Base-by-base conservation (phyloP, 2,329 filamentous ascomycete species). In the Phyllosticta citrichinensis region DNA sequence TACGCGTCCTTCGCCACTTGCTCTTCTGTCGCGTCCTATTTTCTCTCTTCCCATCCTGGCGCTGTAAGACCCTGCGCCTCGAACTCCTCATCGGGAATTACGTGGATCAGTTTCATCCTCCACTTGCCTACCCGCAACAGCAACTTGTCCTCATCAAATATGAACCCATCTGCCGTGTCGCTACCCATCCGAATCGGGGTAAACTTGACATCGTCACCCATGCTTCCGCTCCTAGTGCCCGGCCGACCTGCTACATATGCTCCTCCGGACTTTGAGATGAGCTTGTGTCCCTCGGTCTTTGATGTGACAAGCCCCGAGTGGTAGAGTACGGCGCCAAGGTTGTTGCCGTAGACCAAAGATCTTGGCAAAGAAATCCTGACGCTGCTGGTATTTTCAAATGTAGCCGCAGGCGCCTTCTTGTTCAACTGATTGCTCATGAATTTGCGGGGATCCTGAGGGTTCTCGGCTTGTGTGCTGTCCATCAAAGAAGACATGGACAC, bases 211-310 rank as follows among this genome's bases (percentile, higher is more conserved):
- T 77, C 80, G 0, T 77, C 72, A 35, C 71, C 67, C 73, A 84
- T 74, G 59, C 80, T 72, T 64, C 74, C 56, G 74, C 74, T 19
- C 77, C 20, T 75, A 8, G 6, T 1, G 17, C 56, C 40, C 1
- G 81, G 79, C 52, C 77, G 68, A 0, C 79, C 83, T 57, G 80
- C 84, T 61, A 89, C 79, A 67, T 88, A 88, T 2, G 82, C 81
- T 8, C 40, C 40, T 20, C 82, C 85, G 63, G 80, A 75, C 22
- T 77, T 73, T 9, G 71, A 64, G 25, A 85, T 80, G 27, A 88
- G 73, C 9, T 84, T 81, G 67, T 84, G 79, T 9, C 79, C 87
- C 8, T 87, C 85, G 56, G 75, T 79, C 59, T 74, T 73, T 63
- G 83, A 86, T 8, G 65, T 66, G 10, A 79, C 82, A 1, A 89